Conservation (phyloP, 306 rosid genomes). For the Malus orientalis region DNA sequence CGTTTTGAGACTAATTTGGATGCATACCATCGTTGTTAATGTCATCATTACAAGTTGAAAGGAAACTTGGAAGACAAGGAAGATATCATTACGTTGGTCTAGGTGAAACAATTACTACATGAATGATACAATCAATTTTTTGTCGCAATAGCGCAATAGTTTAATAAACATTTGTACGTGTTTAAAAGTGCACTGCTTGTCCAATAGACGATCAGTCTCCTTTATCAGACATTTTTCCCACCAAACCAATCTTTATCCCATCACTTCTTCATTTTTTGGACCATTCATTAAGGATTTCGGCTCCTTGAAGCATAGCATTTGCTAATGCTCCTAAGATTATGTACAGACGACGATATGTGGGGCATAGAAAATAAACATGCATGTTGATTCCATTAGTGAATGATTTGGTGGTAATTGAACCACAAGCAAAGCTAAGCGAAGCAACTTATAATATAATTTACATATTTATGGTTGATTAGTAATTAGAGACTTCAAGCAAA, state of each 20-base stretch:
- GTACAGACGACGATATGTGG: neutral
- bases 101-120: too few relatives aligned
- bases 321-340: neutral
- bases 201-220: neutral
- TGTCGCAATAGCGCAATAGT: too few relatives aligned
- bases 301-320: slow-evolving; percentile 11
- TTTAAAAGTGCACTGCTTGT: too few relatives aligned
- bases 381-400: neutral
- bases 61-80: too few relatives aligned
- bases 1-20: too few relatives aligned
- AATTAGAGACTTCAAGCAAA: neutral
- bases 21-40: too few relatives aligned
- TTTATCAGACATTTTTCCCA: neutral
- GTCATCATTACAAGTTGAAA: too few relatives aligned
- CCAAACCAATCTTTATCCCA: neutral
- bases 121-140: too few relatives aligned
- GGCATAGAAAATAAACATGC: too few relatives aligned
- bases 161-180: too few relatives aligned
- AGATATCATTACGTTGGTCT: too few relatives aligned
- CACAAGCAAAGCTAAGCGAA: slow-evolving; percentile 15
- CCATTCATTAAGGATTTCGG: neutral
- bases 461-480: neutral
- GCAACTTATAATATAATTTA: too few relatives aligned
- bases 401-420: neutral
- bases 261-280: neutral